phyloP scores from a whole-genome alignment of 2,329 filamentous ascomycete genomes.

The Rhinocladiella mackenziei region DNA sequence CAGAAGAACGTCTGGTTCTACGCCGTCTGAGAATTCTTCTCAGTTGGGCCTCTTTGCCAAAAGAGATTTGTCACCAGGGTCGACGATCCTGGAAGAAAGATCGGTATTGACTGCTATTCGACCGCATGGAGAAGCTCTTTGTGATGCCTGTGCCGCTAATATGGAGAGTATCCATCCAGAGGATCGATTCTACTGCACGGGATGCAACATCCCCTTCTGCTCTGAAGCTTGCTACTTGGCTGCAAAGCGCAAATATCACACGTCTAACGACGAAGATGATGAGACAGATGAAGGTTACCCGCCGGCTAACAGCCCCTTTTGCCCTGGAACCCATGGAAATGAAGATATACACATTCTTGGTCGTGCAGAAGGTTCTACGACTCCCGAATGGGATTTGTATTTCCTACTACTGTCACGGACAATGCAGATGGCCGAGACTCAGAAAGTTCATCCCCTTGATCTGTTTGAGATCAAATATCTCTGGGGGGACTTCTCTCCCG shows the following conservation, averaged over 20 bases:
- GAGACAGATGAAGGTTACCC: constrained; percentile 27
- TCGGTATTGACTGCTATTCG: constrained; percentile 87
- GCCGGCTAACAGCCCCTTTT: constrained; percentile 23
- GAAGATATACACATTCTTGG: constrained; percentile 54
- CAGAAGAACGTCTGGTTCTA: not conserved
- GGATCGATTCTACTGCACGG: constrained; percentile 31
- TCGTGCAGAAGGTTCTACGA: constrained; percentile 54
- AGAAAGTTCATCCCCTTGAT: constrained; percentile 55
- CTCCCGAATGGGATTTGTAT: constrained; percentile 59
- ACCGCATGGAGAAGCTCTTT: constrained; percentile 77
- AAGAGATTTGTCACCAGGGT: constrained; percentile 70
- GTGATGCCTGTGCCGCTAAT: constrained; percentile 83
- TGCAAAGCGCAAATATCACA: constrained; percentile 56
- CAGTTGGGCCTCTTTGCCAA: constrained; percentile 91
- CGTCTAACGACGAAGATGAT: constrained; percentile 21
- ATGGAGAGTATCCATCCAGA: constrained; percentile 55
- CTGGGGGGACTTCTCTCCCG: constrained; percentile 57
- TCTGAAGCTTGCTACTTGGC: constrained; percentile 52
- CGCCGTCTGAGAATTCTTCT: constrained; percentile 45
- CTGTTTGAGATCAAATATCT: constrained; percentile 60
- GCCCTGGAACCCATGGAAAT: constrained; percentile 52
- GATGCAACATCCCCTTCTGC: constrained; percentile 58
- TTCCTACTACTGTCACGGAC: constrained; percentile 56
- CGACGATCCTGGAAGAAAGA: constrained; percentile 73
- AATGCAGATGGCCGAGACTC: constrained; percentile 59